phyloP scores from a whole-genome alignment of 2,329 filamentous ascomycete species.

The Fusarium sp. region DNA sequence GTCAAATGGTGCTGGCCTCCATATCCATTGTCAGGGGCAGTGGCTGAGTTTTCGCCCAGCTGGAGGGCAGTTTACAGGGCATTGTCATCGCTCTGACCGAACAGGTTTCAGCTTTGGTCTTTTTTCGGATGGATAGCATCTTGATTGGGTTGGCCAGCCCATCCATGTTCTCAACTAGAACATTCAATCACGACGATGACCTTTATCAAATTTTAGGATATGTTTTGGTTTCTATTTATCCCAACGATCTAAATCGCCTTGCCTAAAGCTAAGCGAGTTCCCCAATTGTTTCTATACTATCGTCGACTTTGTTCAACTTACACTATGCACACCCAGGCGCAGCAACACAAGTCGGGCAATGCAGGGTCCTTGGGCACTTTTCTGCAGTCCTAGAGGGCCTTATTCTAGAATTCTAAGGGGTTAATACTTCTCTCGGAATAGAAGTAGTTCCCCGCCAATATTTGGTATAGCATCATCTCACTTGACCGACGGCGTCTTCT shows the following conservation, averaged over 20 bases:
- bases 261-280: neutral
- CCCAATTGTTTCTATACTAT: neutral
- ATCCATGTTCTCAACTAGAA: neutral
- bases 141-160: neutral
- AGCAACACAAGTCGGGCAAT: neutral
- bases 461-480: too few species aligned
- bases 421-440: too few species aligned
- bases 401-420: neutral
- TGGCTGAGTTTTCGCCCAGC: conserved; percentile 42
- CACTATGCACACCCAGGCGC: too few species aligned
- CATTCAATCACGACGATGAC: too few species aligned
- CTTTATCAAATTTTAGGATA: neutral
- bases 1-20: conserved; percentile 26
- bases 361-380: neutral
- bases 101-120: conserved; percentile 8
- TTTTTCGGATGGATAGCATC: neutral
- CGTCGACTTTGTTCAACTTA: too few species aligned
- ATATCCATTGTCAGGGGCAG: conserved; percentile 14
- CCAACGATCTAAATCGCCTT: too few species aligned
- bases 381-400: neutral
- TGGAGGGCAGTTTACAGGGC: conserved; percentile 17
- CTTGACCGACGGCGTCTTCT: too few species aligned
- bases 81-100: conserved; percentile 14
- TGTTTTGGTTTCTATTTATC: neutral
- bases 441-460: too few species aligned